These are phyloP conservation scores for Kickxella alabastrina DNA, from an alignment of 192 early-diverging fungal genomes.

Conservation along the genomic window DNA sequence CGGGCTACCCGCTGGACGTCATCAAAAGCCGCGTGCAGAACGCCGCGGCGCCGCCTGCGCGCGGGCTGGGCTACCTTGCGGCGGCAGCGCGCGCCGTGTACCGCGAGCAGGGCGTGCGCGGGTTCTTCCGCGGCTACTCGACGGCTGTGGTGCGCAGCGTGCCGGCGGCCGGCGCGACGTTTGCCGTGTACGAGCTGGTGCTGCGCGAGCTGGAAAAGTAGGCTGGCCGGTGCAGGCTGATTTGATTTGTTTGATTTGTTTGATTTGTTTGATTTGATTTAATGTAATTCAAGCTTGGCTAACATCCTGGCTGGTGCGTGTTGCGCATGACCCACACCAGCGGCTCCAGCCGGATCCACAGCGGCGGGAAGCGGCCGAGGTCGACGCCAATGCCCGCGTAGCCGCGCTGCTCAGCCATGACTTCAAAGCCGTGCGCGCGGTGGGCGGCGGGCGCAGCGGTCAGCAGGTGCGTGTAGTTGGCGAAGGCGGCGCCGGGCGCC, in stretches of 20 bases:
- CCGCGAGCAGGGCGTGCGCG: conserved; percentile 55
- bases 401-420: conserved; percentile 15
- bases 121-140: conserved; percentile 64
- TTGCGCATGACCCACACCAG: conserved; percentile 19
- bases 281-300: background rate
- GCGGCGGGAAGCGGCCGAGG: conserved; percentile 1
- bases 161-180: conserved; percentile 77
- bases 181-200: conserved; percentile 68
- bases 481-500: conserved; percentile 16
- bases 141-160: conserved; percentile 56
- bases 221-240: background rate
- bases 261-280: background rate
- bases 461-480: conserved; percentile 28
- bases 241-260: background rate
- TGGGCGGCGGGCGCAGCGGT: conserved; percentile 26
- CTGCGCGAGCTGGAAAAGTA: conserved; percentile 17
- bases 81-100: conserved; percentile 54
- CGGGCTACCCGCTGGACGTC: conserved; percentile 83
- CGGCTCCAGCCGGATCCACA: conserved; percentile 7
- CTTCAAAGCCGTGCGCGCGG: conserved; percentile 7
- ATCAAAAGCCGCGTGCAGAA: conserved; percentile 78
- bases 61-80: conserved; percentile 57
- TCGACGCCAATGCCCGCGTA: conserved; percentile 12
- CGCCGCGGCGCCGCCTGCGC: conserved; percentile 56
- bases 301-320: background rate